These are phyloP conservation scores for Alternaria brassicae DNA, from an alignment of 2,329 filamentous ascomycete genomes.

Conservation along the genomic window DNA sequence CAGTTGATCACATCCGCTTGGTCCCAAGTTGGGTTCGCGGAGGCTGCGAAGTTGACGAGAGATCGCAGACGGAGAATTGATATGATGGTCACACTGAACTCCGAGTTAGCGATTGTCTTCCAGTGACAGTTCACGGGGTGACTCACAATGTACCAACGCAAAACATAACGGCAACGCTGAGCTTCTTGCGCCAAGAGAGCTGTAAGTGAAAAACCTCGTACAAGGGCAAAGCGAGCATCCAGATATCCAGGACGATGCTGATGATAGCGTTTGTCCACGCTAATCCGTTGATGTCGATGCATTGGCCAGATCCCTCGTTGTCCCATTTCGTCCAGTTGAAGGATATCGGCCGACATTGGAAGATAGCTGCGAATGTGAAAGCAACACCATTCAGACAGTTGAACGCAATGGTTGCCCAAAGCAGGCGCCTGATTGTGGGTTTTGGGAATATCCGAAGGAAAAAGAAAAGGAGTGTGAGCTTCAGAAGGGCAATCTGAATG, in stretches of 20 bases:
- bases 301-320: constrained; percentile 34
- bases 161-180: constrained; percentile 49
- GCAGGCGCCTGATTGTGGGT: constrained; percentile 14
- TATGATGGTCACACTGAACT: constrained; percentile 49
- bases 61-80: constrained; percentile 55
- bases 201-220: constrained; percentile 43
- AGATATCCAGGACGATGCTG: constrained; percentile 43
- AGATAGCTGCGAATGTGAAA: constrained; percentile 28
- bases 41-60: constrained; percentile 53
- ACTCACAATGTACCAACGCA: constrained; percentile 46
- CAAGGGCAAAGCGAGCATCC: constrained; percentile 46
- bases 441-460: constrained; percentile 42
- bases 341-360: constrained; percentile 47
- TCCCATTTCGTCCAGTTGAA: constrained; percentile 45
- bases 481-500: constrained; percentile 35
- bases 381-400: constrained; percentile 32
- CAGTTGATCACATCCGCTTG: constrained; percentile 52
- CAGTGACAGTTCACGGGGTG: too few relatives aligned
- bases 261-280: constrained; percentile 44
- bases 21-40: constrained; percentile 52
- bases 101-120: background rate
- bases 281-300: constrained; percentile 46
- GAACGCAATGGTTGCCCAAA: constrained; percentile 33
- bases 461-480: constrained; percentile 41
- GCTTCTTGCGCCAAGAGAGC: constrained; percentile 46